Evolutionary conservation across 1,139 yeast species (phyloP).

Genomic region (Saccharomycopsis phalli): DNA sequence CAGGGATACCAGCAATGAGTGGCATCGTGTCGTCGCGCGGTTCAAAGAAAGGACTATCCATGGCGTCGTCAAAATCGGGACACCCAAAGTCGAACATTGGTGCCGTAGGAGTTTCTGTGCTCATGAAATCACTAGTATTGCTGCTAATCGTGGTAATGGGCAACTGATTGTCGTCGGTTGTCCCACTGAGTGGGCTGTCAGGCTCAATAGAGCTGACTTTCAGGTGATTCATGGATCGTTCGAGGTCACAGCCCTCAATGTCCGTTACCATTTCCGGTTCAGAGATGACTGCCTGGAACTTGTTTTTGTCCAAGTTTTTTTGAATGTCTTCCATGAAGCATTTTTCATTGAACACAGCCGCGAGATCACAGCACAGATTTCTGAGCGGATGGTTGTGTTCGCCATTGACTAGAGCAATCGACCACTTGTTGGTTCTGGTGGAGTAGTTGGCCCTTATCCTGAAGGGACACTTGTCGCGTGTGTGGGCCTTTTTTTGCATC

Average conservation of each 20-base stretch:
- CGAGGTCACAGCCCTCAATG: too few species aligned
- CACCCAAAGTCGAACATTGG: not conserved
- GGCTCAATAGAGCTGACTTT: too few species aligned
- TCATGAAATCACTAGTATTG: not conserved
- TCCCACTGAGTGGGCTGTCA: not conserved
- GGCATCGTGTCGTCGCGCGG: not conserved
- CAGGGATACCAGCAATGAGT: too few species aligned
- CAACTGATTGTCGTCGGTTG: not conserved
- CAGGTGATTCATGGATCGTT: too few species aligned
- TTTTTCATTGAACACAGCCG: slow-evolving; percentile 15
- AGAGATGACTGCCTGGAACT: not conserved
- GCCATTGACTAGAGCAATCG: slow-evolving; percentile 50
- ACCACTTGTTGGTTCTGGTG: slow-evolving; percentile 47
- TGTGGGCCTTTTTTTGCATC: slow-evolving; percentile 12
- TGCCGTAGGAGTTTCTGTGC: not conserved
- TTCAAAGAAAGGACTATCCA: not conserved
- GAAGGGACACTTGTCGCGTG: slow-evolving; percentile 46
- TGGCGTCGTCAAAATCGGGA: not conserved
- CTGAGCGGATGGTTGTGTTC: slow-evolving; percentile 29
- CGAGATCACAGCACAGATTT: slow-evolving; percentile 4
- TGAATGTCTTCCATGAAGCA: slow-evolving; percentile 17
- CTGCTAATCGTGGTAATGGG: not conserved
- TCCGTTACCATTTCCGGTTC: not conserved
- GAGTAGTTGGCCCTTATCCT: slow-evolving; percentile 62
- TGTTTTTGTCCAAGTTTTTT: slow-evolving; percentile 9